Percentiles rank a stretch among this genome's conserved stretches.
phyloP scores from a whole-genome alignment of 2,329 filamentous ascomycete genomes.

The Scedosporium aurantiacum region DNA sequence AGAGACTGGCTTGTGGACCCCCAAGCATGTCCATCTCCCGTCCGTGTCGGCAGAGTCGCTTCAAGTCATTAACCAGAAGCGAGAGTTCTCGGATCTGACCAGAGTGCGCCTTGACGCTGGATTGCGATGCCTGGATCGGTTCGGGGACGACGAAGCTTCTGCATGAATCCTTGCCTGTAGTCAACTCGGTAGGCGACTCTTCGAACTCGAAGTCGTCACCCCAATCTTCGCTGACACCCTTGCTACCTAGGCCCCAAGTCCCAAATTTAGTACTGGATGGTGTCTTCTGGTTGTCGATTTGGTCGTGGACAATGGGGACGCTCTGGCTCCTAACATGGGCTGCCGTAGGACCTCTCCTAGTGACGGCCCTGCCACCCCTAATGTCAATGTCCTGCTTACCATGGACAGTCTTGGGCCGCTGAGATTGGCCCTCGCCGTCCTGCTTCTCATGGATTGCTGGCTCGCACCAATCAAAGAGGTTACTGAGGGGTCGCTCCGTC shows the following conservation, averaged over 20 bases:
- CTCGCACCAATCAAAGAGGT: constrained; percentile 71
- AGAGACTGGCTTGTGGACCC: constrained; percentile 50
- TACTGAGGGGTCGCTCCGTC: constrained; percentile 49
- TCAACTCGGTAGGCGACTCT: constrained; percentile 18
- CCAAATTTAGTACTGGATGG: constrained; percentile 56
- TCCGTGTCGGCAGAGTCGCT: constrained; percentile 62
- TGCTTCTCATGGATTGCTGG: constrained; percentile 49
- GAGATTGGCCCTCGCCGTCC: constrained; percentile 45
- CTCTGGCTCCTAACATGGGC: constrained; percentile 72
- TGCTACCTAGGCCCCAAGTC: constrained; percentile 71
- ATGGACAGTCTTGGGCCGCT: constrained; percentile 63
- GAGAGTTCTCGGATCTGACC: constrained; percentile 76
- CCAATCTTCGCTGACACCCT: constrained; percentile 77
- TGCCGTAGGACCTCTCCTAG: constrained; percentile 56
- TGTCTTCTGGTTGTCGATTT: constrained; percentile 40
- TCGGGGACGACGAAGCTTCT: constrained; percentile 49
- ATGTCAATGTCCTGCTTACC: constrained; percentile 62
- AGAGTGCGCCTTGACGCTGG: constrained; percentile 71
- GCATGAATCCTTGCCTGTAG: constrained; percentile 22
- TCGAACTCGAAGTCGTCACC: constrained; percentile 80
- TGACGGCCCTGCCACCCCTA: constrained; percentile 56
- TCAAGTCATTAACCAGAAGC: constrained; percentile 70
- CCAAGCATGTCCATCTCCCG: constrained; percentile 54
- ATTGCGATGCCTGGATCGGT: constrained; percentile 70
- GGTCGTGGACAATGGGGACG: constrained; percentile 61